These are phyloP conservation scores for Tillandsia fasciculata DNA, from an alignment of 176 grass and related monocot genomes.

Conservation along the genomic window DNA sequence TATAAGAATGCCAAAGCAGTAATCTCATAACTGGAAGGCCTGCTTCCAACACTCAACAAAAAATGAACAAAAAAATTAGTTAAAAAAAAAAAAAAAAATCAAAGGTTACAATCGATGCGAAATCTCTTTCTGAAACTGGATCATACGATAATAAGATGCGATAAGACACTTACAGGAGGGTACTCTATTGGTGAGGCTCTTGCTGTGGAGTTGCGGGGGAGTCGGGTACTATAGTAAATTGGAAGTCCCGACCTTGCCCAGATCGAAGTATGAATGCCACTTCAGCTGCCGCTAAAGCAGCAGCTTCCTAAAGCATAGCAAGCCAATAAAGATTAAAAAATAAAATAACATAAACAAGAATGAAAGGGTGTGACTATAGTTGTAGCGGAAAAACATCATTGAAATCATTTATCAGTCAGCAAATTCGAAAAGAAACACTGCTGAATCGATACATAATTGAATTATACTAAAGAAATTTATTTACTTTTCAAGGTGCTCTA, in stretches of 20 bases:
- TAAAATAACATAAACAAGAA: not conserved
- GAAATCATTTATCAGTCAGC: too few relatives aligned
- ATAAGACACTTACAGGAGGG: not conserved
- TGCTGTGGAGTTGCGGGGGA: slow-evolving; percentile 79
- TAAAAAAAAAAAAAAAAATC: not conserved
- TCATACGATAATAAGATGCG: not conserved
- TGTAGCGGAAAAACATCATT: too few relatives aligned
- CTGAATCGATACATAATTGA: too few relatives aligned
- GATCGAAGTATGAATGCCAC: slow-evolving; percentile 90
- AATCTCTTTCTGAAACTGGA: not conserved
- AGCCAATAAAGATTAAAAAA: not conserved
- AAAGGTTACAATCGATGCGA: not conserved
- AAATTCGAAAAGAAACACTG: too few relatives aligned
- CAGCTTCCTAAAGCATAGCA: slow-evolving; percentile 46
- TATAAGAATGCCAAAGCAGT: not conserved
- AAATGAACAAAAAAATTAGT: not conserved
- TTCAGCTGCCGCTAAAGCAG: slow-evolving; percentile 61
- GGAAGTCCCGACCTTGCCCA: slow-evolving; percentile 31
- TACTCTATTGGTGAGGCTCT: slow-evolving; percentile 24
- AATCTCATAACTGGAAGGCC: not conserved
- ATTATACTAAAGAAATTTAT: too few relatives aligned
- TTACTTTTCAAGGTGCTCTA: too few relatives aligned
- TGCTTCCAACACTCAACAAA: not conserved
- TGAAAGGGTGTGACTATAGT: not conserved
- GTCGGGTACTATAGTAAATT: slow-evolving; percentile 78